Evolutionary conservation across 495 filamentous ascomycete species (phyloP).

Genomic region (Penicillium verhagenii): DNA sequence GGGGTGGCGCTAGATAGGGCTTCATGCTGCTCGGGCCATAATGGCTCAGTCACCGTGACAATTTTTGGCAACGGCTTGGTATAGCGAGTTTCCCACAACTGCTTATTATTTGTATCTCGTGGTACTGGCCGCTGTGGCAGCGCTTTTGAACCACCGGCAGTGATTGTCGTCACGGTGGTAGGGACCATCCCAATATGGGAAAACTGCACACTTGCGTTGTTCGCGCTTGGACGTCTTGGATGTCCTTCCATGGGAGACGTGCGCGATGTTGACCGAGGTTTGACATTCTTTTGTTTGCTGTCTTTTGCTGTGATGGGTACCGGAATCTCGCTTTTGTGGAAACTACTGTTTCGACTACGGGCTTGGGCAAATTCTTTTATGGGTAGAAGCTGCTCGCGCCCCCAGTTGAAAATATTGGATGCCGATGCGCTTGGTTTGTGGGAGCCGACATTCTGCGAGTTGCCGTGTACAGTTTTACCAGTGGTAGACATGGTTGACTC

Average conservation of each 20-base stretch:
- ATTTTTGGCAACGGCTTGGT: constrained; percentile 12
- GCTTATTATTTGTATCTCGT: constrained; percentile 14
- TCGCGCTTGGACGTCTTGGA: constrained; percentile 7
- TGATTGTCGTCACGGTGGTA: constrained; percentile 42
- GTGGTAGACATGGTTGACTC: constrained; percentile 41
- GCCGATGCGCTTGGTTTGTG: constrained; percentile 22
- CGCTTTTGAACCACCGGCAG: constrained; percentile 24
- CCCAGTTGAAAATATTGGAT: constrained; percentile 30
- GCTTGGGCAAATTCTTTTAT: constrained; percentile 29
- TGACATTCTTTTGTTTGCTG: constrained; percentile 5
- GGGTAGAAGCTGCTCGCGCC: constrained; percentile 33
- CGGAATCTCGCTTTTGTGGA: constrained; percentile 25
- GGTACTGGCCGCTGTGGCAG: constrained; percentile 11
- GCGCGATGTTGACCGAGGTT: constrained; percentile 28
- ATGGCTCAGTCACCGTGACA: constrained; percentile 47
- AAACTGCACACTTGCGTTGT: constrained; percentile 9
- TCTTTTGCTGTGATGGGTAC: neutral
- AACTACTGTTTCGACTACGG: constrained; percentile 26
- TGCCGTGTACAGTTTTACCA: constrained; percentile 26
- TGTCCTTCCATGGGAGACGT: constrained; percentile 12
- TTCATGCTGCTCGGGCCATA: neutral
- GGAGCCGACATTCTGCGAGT: constrained; percentile 23
- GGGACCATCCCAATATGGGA: constrained; percentile 22
- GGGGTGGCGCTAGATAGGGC: neutral
- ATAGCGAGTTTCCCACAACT: neutral